Evolutionary conservation across 768 basidiomycete genomes (phyloP), one percentile per base, ranked within the genome.

Genomic region (Xerocomellus dryophilus): DNA sequence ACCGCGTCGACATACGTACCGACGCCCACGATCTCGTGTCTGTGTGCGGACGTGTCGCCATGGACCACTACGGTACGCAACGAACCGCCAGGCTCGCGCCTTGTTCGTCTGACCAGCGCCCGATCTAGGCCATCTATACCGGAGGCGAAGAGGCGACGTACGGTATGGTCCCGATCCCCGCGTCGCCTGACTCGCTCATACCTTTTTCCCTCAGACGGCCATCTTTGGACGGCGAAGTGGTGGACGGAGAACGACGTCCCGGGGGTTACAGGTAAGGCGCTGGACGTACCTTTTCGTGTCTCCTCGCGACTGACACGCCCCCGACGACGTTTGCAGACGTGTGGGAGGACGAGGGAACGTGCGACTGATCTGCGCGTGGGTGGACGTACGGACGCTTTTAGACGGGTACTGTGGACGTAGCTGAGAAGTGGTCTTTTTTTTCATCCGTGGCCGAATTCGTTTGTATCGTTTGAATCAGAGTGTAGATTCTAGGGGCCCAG

Each of bases 201-300:
- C 32, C 8, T 31, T 29, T 10, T 29, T 10, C 9, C 29, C 29
- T 10, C 29, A 60, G 79, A 76, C 31, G 77, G 75, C 6, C 71
- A 76, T 56, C 67, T 81, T 14, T 82, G 80, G 80, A 76, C 70
- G 10, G 78, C 80, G 11, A 74, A 75, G 47, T 80, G 76, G 74
- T 82, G 81, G 81, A 73, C 71, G 17, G 63, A 77, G 59, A 70
- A 66, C 32, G 75, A 79, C 65, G 18, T 56, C 3, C 74, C 70
- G 7, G 66, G 67, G 17, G 69, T 68, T 54, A 17, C 42, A 43
- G 60, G 62, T 58, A 57, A n/a, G 64, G 12, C 21, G 2, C 23
- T 14, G n/a, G 9, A 39, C 17, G 7, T n/a, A 5, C 1, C 1
- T 8, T 4, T 14, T 21, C 17, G 20, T 14, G 3, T 35, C n/a